Base-by-base conservation (phyloP, 345 rosid species). In the Balakata baccata region DNA sequence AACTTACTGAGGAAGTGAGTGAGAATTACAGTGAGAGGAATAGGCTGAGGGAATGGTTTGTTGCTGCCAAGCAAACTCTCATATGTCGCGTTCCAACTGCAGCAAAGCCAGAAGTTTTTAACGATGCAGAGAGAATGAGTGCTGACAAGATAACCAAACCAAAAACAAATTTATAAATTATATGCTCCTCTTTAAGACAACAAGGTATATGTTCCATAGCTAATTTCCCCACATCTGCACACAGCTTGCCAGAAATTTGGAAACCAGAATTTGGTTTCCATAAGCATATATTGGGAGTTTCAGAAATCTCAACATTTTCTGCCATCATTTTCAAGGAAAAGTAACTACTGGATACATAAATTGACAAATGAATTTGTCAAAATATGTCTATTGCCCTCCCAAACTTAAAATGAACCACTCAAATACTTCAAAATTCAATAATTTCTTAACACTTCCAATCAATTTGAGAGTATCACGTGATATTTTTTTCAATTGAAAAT, bases 31-130 rank as follows among this genome's bases (percentile, higher is more conserved):
- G 85, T 62, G 52, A 92, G 97, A 71, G 97, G 97, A 73, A 92
- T 82, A 11, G 89, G 91, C 69, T 83, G 89, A 22, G 91, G 89
- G 76, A 91, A 91, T 11, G 90, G 87, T 84, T 88, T 92, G 86
- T 88, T 92, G 87, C 89, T 92, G 73, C 97, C 92, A 5, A 92
- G 89, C 74, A 92, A 87, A 83, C 78, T 86, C 66, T 89, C 97
- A 66, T 88, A 92, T 3, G 94, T 73, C 14, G 85, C 84, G 17
- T 92, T 84, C 91, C 91, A 92, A 85, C 97, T 92, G 88, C 90
- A 78, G 73, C 73, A 84, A 77, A 84, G 74, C 79, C 78, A 76
- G 72, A 70, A 82, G 72, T 71, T 73, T 76, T 77, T 78, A 82
- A 82, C 78, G 83, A 77, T 49, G 80, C 61, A 75, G 60, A 70